These are phyloP conservation scores for Deinandra increscens DNA, from an alignment of 129 eudicot genomes.

Conservation along the genomic window DNA sequence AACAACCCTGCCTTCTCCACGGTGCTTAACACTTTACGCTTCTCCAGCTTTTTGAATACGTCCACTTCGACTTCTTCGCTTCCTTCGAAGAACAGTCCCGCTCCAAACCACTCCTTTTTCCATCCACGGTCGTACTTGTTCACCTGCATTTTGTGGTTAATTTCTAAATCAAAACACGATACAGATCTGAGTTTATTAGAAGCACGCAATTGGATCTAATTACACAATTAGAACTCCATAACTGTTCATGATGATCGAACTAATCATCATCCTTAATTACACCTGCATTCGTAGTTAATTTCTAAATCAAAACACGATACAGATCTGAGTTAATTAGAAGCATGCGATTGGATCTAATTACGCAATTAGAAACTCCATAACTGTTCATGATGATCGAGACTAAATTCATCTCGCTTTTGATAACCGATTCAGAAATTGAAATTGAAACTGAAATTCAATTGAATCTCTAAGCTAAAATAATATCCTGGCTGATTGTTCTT, in stretches of 20 bases:
- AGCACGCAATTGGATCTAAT: background rate
- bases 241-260: background rate
- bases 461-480: background rate
- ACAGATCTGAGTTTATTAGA: background rate
- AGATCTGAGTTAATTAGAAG: background rate
- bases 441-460: background rate
- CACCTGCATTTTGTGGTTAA: constrained; percentile 46
- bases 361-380: too few relatives aligned
- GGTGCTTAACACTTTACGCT: constrained; percentile 72
- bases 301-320: background rate
- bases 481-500: background rate
- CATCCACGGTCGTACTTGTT: constrained; percentile 71
- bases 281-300: constrained; percentile 44
- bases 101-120: constrained; percentile 95
- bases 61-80: constrained; percentile 79
- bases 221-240: background rate
- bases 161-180: background rate
- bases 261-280: too few relatives aligned
- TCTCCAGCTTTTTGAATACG: constrained; percentile 85
- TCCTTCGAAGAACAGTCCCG: constrained; percentile 81
- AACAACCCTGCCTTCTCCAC: constrained; percentile 87
- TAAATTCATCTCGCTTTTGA: background rate
- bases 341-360: background rate
- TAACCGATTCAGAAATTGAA: background rate
- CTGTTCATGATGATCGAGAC: background rate